Percentiles rank a stretch among this genome's conserved stretches.
phyloP scores from a whole-genome alignment of 345 rosid species.

The Sonneratia caseolaris region DNA sequence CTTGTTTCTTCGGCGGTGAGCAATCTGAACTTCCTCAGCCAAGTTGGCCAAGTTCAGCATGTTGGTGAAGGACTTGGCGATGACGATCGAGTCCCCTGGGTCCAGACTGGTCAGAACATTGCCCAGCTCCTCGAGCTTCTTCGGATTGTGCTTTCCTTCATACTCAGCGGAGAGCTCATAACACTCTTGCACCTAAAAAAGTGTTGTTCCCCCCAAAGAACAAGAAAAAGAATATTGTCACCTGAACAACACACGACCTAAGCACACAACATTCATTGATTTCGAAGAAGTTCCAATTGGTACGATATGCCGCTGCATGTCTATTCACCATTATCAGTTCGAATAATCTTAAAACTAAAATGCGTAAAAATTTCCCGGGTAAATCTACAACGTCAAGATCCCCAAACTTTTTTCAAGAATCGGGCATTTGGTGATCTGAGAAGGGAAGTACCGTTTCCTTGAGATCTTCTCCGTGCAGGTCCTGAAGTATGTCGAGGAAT shows the following conservation, averaged over 20 bases:
- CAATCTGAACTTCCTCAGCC: constrained; percentile 98
- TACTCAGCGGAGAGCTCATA: constrained; percentile 95
- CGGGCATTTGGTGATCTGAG: neutral
- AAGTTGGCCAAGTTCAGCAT: constrained; percentile 98
- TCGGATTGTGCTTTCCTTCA: constrained; percentile 64
- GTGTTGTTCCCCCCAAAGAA: neutral
- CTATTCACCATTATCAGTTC: neutral
- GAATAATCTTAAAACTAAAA: neutral
- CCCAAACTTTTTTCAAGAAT: neutral
- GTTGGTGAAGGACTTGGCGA: constrained; percentile 83
- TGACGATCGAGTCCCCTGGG: constrained; percentile 90
- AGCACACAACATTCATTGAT: neutral
- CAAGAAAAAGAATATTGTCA: neutral
- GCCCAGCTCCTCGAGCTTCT: constrained; percentile 87
- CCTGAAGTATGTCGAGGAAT: constrained; percentile 90
- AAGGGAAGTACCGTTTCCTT: constrained; percentile 59
- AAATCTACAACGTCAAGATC: neutral
- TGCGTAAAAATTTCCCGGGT: neutral
- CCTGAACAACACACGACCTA: neutral
- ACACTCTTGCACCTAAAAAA: constrained; percentile 78
- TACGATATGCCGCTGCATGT: neutral
- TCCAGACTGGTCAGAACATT: constrained; percentile 76
- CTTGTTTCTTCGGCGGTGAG: constrained; percentile 70
- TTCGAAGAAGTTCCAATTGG: neutral
- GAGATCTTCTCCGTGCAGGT: constrained; percentile 92